A percentile compares a stretch with the other conserved stretches of the same genome.
Evolutionary conservation across 495 filamentous ascomycete species (phyloP).

Genomic region (Elaphomyces granulatus): DNA sequence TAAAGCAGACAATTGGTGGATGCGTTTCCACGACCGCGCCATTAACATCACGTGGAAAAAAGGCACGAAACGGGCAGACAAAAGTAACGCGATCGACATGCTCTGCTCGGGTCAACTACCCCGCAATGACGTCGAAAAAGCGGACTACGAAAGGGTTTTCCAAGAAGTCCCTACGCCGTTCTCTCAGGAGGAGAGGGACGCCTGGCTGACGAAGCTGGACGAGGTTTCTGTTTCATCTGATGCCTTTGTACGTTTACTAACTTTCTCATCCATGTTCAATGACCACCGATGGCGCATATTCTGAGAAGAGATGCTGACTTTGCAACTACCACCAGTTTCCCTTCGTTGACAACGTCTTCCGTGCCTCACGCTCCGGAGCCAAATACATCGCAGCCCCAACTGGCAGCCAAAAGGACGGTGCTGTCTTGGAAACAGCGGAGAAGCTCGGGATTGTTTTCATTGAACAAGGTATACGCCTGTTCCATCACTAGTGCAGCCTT

Average conservation of each 20-base stretch:
- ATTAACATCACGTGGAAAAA: conserved; percentile 90
- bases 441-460: conserved; percentile 85
- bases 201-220: conserved; percentile 65
- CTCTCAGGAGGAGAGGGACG: conserved; percentile 66
- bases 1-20: conserved; percentile 99
- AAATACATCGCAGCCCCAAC: conserved; percentile 92
- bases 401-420: conserved; percentile 83
- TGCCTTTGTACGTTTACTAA: conserved; percentile 63
- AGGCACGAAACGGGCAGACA: conserved; percentile 88
- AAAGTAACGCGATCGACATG: conserved; percentile 94
- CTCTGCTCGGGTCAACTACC: conserved; percentile 81
- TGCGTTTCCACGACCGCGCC: conserved; percentile 84
- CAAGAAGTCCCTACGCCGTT: conserved; percentile 80
- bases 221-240: conserved; percentile 83
- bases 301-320: no score
- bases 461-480: conserved; percentile 74
- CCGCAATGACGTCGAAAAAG: conserved; percentile 60
- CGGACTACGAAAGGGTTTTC: conserved; percentile 76
- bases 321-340: conserved; percentile 66
- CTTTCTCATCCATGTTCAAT: no score
- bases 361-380: conserved; percentile 70
- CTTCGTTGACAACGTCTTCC: conserved; percentile 94
- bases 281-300: no score
- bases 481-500: conserved; percentile 66
- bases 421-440: conserved; percentile 84